A percentile compares a stretch with the other conserved stretches of the same genome.
Evolutionary conservation across 768 basidiomycete species (phyloP).

Genomic region (Panaeolus cyanescens): DNA sequence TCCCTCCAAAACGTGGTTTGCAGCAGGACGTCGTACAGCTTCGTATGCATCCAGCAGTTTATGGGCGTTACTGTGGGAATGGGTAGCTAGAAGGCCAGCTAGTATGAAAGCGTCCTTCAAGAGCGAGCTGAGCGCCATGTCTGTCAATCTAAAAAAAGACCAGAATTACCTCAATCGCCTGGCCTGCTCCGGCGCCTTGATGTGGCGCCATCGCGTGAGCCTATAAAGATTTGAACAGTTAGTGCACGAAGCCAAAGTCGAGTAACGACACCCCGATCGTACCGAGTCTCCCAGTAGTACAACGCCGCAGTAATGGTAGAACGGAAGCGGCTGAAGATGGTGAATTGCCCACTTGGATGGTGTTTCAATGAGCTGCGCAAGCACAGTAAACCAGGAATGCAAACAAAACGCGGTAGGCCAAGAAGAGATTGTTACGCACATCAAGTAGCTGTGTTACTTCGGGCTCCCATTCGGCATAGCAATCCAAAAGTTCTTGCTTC

Average conservation of each 20-base stretch:
- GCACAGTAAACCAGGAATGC: neutral
- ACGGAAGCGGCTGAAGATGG: constrained; percentile 36
- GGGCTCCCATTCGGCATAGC: constrained; percentile 33
- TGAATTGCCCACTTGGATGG: constrained; percentile 47
- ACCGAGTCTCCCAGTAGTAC: constrained; percentile 51
- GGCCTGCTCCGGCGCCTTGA: constrained; percentile 50
- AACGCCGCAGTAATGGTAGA: constrained; percentile 38
- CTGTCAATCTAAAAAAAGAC: neutral
- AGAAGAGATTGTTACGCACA: constrained; percentile 12
- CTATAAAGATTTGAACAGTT: constrained; percentile 17
- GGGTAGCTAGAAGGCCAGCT: constrained; percentile 35
- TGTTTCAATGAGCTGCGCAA: constrained; percentile 33
- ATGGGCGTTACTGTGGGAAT: constrained; percentile 15
- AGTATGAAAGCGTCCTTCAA: constrained; percentile 49
- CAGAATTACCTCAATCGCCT: constrained; percentile 46
- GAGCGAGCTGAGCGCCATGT: neutral
- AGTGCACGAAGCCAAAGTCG: constrained; percentile 3
- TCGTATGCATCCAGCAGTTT: constrained; percentile 32
- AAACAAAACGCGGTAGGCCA: neutral
- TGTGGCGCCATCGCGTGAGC: constrained; percentile 53
- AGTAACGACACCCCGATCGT: constrained; percentile 5
- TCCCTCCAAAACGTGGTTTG: constrained; percentile 31
- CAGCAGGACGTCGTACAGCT: constrained; percentile 32
- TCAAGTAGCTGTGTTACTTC: constrained; percentile 30
- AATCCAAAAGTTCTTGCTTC: constrained; percentile 32